Conservation (phyloP, 2,329 filamentous ascomycete species). For the Lachnellula subtilissima region DNA sequence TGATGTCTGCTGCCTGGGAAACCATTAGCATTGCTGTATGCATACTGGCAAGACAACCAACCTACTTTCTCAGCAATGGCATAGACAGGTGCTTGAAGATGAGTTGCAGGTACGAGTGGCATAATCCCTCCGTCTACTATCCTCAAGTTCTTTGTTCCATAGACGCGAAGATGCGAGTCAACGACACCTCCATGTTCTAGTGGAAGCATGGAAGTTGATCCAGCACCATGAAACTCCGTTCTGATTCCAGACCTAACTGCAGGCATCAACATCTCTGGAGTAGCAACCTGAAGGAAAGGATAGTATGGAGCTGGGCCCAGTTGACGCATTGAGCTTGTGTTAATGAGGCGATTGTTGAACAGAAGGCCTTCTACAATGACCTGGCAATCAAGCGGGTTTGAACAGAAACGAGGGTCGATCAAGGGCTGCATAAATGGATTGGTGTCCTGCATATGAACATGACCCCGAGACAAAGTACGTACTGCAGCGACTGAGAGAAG, state of each 20-base stretch:
- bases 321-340: conserved; percentile 20
- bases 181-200: conserved; percentile 25
- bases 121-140: conserved; percentile 26
- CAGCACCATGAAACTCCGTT: conserved; percentile 25
- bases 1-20: conserved; percentile 23
- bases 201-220: conserved; percentile 24
- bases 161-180: conserved; percentile 23
- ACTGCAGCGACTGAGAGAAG: conserved; percentile 34
- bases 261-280: conserved; percentile 15
- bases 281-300: conserved; percentile 19
- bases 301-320: conserved; percentile 19
- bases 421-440: conserved; percentile 37
- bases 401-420: conserved; percentile 39
- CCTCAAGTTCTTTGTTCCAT: conserved; percentile 23
- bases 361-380: conserved; percentile 21
- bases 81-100: conserved; percentile 23
- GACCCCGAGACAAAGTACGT: conserved; percentile 53
- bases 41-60: not conserved
- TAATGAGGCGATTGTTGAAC: conserved; percentile 23
- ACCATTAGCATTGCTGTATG: not conserved
- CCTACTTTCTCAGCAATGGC: conserved; percentile 25
- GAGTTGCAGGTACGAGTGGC: conserved; percentile 20
- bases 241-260: conserved; percentile 18
- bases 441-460: conserved; percentile 47
- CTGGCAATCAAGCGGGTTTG: conserved; percentile 24